phyloP scores from a whole-genome alignment of 257 asterid species.

The Solanum tarijense region DNA sequence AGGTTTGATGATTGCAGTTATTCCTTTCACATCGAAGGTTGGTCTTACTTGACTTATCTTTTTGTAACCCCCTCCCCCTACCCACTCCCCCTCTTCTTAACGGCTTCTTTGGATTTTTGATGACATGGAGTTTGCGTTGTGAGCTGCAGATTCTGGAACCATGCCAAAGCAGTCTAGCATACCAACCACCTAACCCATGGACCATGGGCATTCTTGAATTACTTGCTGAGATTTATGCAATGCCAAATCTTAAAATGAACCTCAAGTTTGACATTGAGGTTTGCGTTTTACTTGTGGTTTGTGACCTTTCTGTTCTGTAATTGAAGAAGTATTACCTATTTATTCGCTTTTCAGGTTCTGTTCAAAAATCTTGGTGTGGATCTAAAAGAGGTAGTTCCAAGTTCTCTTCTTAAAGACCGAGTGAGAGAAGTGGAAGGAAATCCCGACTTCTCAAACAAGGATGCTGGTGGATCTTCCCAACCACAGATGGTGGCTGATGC shows the following conservation, averaged over 20 bases:
- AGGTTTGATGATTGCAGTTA: conserved; percentile 96
- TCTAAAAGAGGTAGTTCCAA: conserved; percentile 74
- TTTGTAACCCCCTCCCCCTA: neutral
- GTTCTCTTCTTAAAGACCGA: conserved; percentile 75
- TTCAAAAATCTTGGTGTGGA: conserved; percentile 88
- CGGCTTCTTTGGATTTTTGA: neutral
- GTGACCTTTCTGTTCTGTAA: neutral
- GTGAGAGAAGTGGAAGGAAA: conserved; percentile 87
- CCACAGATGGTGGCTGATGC: conserved; percentile 52
- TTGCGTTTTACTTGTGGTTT: neutral
- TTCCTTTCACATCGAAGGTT: conserved; percentile 98
- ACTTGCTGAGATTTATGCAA: conserved; percentile 86
- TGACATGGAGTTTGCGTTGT: neutral
- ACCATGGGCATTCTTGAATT: conserved; percentile 96
- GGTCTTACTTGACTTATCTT: neutral
- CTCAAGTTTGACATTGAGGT: conserved; percentile 99
- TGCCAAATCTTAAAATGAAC: conserved; percentile 97
- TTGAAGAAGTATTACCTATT: neutral
- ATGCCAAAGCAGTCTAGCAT: conserved; percentile 85
- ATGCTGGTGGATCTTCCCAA: conserved; percentile 63
- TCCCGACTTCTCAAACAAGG: conserved; percentile 97
- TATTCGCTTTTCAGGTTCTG: conserved; percentile 51
- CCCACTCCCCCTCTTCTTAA: neutral
- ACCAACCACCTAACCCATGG: conserved; percentile 99
- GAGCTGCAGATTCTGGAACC: conserved; percentile 71